phyloP scores from a whole-genome alignment of 805 yeast genomes.

The Grigorovia transvaalensis region DNA sequence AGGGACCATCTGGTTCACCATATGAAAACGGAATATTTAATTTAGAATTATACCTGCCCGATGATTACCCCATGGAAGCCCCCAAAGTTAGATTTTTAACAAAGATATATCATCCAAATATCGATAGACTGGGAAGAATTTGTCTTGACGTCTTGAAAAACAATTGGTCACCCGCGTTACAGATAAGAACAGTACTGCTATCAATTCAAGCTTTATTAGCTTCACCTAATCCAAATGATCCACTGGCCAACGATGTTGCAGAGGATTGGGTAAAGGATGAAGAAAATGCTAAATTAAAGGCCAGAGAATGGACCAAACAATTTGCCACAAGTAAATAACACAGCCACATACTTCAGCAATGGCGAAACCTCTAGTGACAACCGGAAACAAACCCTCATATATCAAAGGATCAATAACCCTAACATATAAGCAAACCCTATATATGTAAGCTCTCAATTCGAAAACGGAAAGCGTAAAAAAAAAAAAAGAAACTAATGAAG shows the following conservation, averaged over 20 bases:
- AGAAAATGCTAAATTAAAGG: conserved; percentile 66
- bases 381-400: too few species aligned
- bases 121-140: conserved; percentile 88
- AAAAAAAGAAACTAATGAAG: background rate
- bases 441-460: background rate
- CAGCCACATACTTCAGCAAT: background rate
- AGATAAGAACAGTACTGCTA: conserved; percentile 81
- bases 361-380: too few species aligned
- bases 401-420: too few species aligned
- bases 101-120: conserved; percentile 91
- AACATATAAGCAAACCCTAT: background rate
- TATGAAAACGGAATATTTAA: conserved; percentile 78
- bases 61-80: conserved; percentile 97
- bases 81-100: conserved; percentile 93
- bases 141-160: conserved; percentile 90
- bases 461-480: background rate
- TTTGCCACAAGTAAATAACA: conserved; percentile 23
- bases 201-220: conserved; percentile 90
- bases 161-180: conserved; percentile 97
- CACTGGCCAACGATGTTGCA: conserved; percentile 95
- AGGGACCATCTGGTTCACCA: conserved; percentile 87
- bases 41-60: conserved; percentile 82
- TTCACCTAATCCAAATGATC: conserved; percentile 97
- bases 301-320: conserved; percentile 38
- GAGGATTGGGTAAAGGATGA: conserved; percentile 91